Conservation (phyloP, 1,284 basidiomycete species). For the Bjerkandera adusta region DNA sequence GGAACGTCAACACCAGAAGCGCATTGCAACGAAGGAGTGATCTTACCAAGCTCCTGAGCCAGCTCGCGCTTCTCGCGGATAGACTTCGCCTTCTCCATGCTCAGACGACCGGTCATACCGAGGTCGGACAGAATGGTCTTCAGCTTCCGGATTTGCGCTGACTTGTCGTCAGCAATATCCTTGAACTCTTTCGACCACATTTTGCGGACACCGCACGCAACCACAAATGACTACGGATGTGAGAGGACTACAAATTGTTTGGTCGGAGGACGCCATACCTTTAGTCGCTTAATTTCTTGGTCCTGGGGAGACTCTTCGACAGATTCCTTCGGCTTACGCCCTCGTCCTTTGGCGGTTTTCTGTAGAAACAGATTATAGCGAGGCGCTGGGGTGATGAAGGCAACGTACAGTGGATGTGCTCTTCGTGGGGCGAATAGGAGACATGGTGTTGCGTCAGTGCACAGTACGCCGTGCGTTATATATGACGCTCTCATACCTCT, state of each 20-base stretch:
- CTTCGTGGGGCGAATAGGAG: neutral
- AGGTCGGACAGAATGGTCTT: constrained; percentile 64
- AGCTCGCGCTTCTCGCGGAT: constrained; percentile 74
- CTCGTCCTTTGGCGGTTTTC: constrained; percentile 20
- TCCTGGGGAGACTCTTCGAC: constrained; percentile 32
- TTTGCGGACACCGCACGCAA: constrained; percentile 80
- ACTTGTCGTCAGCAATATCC: constrained; percentile 42
- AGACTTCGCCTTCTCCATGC: constrained; percentile 73
- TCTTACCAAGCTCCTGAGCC: constrained; percentile 75
- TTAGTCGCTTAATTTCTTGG: constrained; percentile 35
- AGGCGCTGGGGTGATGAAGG: neutral
- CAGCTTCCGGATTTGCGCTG: constrained; percentile 66
- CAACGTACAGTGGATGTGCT: neutral
- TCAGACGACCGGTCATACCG: constrained; percentile 80
- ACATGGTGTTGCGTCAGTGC: neutral
- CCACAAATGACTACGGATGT: constrained; percentile 53
- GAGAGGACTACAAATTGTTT: neutral
- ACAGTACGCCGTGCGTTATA: no score
- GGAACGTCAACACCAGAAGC: neutral
- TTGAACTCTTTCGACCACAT: constrained; percentile 79
- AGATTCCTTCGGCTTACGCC: constrained; percentile 25
- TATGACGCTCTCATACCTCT: constrained; percentile 13
- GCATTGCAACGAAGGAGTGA: neutral
- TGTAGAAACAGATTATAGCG: neutral
- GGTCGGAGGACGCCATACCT: constrained; percentile 21